Evolutionary conservation across 768 basidiomycete genomes (phyloP).

Genomic region (Leccinum uliginosum): DNA sequence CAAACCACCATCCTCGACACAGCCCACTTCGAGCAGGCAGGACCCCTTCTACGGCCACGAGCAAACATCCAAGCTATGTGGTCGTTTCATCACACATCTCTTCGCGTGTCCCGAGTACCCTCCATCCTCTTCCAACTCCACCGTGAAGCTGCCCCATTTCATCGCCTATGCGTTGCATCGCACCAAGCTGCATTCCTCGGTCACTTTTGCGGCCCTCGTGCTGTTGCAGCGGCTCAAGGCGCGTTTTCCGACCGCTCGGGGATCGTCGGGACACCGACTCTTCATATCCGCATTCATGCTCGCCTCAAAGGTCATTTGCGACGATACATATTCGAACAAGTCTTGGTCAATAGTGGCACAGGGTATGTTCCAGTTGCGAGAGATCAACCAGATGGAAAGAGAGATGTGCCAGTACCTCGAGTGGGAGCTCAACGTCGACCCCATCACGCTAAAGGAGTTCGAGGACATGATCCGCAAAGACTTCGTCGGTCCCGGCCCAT

Average conservation of each 20-base stretch:
- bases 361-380: constrained; percentile 71
- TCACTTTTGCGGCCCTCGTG: constrained; percentile 38
- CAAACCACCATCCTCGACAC: constrained; percentile 31
- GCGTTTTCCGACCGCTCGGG: constrained; percentile 72
- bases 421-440: constrained; percentile 83
- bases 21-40: constrained; percentile 21
- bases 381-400: constrained; percentile 80
- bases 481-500: constrained; percentile 52
- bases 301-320: constrained; percentile 78
- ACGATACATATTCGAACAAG: constrained; percentile 92
- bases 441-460: constrained; percentile 54
- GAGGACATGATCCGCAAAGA: constrained; percentile 57
- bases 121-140: constrained; percentile 36
- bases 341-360: constrained; percentile 90
- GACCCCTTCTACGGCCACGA: constrained; percentile 60
- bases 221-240: constrained; percentile 64
- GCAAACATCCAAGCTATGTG: constrained; percentile 60
- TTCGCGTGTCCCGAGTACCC: constrained; percentile 86
- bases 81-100: constrained; percentile 77
- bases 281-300: constrained; percentile 77
- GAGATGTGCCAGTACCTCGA: constrained; percentile 87
- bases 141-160: constrained; percentile 46
- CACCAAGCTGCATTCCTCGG: constrained; percentile 55
- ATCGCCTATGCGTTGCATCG: constrained; percentile 68
- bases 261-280: constrained; percentile 66